Evolutionary conservation across 148 eudicot genomes (phyloP), one percentile per base, ranked within the genome.

Genomic region (Silene conica): DNA sequence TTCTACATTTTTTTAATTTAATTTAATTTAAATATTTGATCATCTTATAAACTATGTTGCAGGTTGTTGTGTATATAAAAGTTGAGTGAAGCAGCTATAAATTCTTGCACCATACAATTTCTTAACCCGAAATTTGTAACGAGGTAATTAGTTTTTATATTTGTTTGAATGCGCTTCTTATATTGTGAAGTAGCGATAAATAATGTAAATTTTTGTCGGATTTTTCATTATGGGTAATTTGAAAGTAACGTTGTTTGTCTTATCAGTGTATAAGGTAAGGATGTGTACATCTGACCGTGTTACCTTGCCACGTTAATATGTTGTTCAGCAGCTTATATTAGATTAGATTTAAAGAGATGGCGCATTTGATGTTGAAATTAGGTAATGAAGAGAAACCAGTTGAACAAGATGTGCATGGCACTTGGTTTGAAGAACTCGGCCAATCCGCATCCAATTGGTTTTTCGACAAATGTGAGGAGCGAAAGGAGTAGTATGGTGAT

Each of bases 301-400:
- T 38, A 38, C 43, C 43, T 38, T 38, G 54, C 54, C 54, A 48
- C 15, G 55, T 26, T 26, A 26, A 26, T 26, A 26, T 2, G 28
- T 26, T 26, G 28, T 26, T 26, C 28, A 26, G 2, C 28, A 26
- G n/a, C n/a, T 26, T 2, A 26, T 2, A 26, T 26, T 1, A 26
- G 28, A 1, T 26, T 26, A 26, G 2, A 26, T 26, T 26, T 26
- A 26, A 1, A 26, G 28, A 26, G 28, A 1, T 50, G 55, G 16
- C 16, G 14, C 3, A 63, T n/a, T 23, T 41, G 54, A 41, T 7
- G 46, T 67, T 6, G 22, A 46, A 23, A 22, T 21, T 28, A 48
- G 57, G 52, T 63, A 81, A 83, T 83, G 86, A 80, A 80, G 80
- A 83, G 70, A 59, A 75, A 64, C 56, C 73, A 67, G 34, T 48